Evolutionary conservation across 2,329 filamentous ascomycete species (phyloP), one percentile per base, ranked within the genome.

Genomic region (Hypoxylon sp.): DNA sequence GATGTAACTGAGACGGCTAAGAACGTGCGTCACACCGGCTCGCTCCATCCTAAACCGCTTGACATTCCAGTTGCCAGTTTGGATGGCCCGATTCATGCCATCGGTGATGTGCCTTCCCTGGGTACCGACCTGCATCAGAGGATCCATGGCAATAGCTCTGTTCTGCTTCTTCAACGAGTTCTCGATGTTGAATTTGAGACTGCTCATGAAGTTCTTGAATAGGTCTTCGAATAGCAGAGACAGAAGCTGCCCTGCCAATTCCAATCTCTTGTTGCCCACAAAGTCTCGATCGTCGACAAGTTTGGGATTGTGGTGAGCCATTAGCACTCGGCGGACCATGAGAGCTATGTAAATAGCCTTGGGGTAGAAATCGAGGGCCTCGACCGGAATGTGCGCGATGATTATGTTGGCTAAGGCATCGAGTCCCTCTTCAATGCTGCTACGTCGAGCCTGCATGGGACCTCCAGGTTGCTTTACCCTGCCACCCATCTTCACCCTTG

Each of bases 1-100:
- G 77, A 99, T 97, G 75, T 98, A 99, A 78, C 94, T 98, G 57
- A 99, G 83, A 67, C 95, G 89, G 79, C 94, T 98, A 50, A 99
- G 84, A 41, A 99, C 93, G 78, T 99, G 95, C 0, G 96, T 98
- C 20, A 99, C 93, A 75, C 95, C 95, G 20, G 95, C 94, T 75
- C 94, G 86, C 75, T 98, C 96, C 95, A 99, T 99, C 78, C 94
- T 93, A 82, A 99, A 99, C 76, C 96, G 93, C 79, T 97, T 97
- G 70, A 99, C 85, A 67, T 87, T 97, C 95, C 95, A 99, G 74
- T 99, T 99, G 19, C 95, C 95, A 0, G 95, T 98, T 56, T 96
- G 94, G 62, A 99, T 97, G 6, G 95, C 94, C 64, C 96, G 89
- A 77, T 97, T 97, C 85, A 99, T 93, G 11, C 95, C 95, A 70